Evolutionary conservation across 768 basidiomycete genomes (phyloP).

Genomic region (Gyrodon lividus): DNA sequence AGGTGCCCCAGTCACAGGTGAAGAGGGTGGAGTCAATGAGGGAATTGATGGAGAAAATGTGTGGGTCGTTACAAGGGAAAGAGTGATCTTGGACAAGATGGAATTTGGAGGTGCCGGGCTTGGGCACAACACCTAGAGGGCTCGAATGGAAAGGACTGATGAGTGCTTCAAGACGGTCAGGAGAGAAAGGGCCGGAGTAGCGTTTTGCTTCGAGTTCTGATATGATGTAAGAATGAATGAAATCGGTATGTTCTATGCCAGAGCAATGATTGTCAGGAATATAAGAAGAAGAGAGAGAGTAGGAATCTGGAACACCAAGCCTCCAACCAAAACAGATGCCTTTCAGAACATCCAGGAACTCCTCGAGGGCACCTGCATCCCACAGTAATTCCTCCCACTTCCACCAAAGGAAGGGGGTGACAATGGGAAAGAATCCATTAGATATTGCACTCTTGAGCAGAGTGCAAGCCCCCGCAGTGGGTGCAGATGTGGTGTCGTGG

Average conservation of each 20-base stretch:
- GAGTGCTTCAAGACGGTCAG: slow-evolving; percentile 23
- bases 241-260: slow-evolving; percentile 1
- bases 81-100: slow-evolving; percentile 33
- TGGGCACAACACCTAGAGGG: slow-evolving; percentile 41
- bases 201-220: slow-evolving; percentile 29
- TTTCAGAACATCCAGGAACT: too few species aligned
- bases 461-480: too few species aligned
- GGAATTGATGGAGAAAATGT: slow-evolving; percentile 25
- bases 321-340: not conserved
- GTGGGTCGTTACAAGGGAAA: slow-evolving; percentile 13
- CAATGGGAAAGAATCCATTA: too few species aligned
- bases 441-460: too few species aligned
- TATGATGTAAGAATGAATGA: slow-evolving; percentile 34
- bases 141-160: slow-evolving; percentile 44
- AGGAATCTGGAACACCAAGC: not conserved
- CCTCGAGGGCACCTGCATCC: too few species aligned
- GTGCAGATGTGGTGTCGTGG: too few species aligned
- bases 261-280: not conserved
- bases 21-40: slow-evolving; percentile 26
- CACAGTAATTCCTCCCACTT: too few species aligned
- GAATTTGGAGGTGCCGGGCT: slow-evolving; percentile 25
- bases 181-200: slow-evolving; percentile 33
- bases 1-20: slow-evolving; percentile 35
- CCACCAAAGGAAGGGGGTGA: too few species aligned
- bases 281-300: not conserved